Percentiles rank a stretch among this genome's conserved stretches.
Evolutionary conservation across 805 yeast genomes (phyloP).

Genomic region (Scheffersomyces amazonensis): DNA sequence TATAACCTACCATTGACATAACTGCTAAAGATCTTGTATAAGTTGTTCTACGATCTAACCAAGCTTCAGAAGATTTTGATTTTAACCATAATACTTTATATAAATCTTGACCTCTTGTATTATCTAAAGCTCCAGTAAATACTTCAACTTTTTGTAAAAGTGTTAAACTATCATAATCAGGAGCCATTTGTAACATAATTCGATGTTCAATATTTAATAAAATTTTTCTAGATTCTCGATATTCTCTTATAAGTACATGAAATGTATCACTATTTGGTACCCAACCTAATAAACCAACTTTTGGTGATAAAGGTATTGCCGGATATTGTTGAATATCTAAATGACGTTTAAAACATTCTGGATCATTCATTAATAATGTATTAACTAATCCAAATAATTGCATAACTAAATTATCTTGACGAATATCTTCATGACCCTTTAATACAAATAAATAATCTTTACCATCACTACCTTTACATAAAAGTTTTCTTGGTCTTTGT

Average conservation of each 20-base stretch:
- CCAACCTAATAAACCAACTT: constrained; percentile 96
- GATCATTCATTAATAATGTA: constrained; percentile 80
- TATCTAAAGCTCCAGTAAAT: constrained; percentile 91
- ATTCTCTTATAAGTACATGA: constrained; percentile 88
- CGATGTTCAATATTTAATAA: constrained; percentile 90
- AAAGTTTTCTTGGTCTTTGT: constrained; percentile 88
- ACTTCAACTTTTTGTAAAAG: constrained; percentile 92
- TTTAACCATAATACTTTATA: constrained; percentile 96
- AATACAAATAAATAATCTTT: constrained; percentile 77
- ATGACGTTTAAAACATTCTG: constrained; percentile 95
- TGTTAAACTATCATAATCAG: constrained; percentile 88
- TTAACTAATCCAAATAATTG: constrained; percentile 95
- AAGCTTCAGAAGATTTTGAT: constrained; percentile 92
- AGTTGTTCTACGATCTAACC: constrained; percentile 96
- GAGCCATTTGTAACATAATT: constrained; percentile 97
- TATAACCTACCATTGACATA: constrained; percentile 99
- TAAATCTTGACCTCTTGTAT: constrained; percentile 93
- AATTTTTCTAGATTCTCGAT: constrained; percentile 87
- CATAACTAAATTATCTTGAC: constrained; percentile 98
- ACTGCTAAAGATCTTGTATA: constrained; percentile 95
- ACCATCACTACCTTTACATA: constrained; percentile 86
- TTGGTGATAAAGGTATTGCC: constrained; percentile 94
- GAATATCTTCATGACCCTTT: constrained; percentile 96
- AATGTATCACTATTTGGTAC: constrained; percentile 96
- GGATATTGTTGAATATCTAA: constrained; percentile 88